phyloP scores from a whole-genome alignment of 2,329 filamentous ascomycete genomes.

The Taxawa tesnikishii region DNA sequence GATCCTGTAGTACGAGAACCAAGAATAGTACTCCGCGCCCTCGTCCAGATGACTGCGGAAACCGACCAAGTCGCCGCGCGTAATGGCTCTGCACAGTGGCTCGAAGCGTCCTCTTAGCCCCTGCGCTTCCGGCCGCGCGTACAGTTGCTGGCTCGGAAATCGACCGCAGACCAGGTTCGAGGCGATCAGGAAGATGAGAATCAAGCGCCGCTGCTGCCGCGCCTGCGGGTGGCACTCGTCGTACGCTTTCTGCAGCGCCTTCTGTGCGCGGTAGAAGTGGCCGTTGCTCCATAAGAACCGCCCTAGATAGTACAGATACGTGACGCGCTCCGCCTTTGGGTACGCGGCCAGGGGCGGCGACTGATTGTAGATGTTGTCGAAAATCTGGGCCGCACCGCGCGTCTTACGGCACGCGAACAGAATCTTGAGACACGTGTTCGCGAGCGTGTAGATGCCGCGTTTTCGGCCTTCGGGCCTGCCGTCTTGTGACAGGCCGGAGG shows the following conservation, averaged over 20 bases:
- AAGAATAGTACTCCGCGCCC: constrained; percentile 45
- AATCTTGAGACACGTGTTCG: constrained; percentile 79
- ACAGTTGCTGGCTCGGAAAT: constrained; percentile 57
- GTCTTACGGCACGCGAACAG: constrained; percentile 81
- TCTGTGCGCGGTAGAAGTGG: constrained; percentile 65
- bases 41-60: constrained; percentile 58
- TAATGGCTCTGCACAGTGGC: constrained; percentile 61
- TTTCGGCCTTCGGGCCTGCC: constrained; percentile 72
- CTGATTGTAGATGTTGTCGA: constrained; percentile 73
- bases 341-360: constrained; percentile 73
- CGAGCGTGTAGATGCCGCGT: constrained; percentile 79
- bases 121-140: constrained; percentile 57
- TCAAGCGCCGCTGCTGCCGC: constrained; percentile 58
- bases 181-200: constrained; percentile 74
- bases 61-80: constrained; percentile 57
- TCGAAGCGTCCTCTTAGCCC: constrained; percentile 54
- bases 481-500: constrained; percentile 33
- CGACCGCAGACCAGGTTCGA: constrained; percentile 75
- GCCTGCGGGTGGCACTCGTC: constrained; percentile 51
- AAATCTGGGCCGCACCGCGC: constrained; percentile 74
- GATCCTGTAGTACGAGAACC: constrained; percentile 65
- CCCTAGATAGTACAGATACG: constrained; percentile 88
- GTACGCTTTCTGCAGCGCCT: constrained; percentile 69
- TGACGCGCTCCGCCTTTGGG: constrained; percentile 75
- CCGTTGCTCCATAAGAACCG: constrained; percentile 79